These are phyloP conservation scores for Quercus parvula DNA, from an alignment of 306 rosid genomes.

Conservation along the genomic window DNA sequence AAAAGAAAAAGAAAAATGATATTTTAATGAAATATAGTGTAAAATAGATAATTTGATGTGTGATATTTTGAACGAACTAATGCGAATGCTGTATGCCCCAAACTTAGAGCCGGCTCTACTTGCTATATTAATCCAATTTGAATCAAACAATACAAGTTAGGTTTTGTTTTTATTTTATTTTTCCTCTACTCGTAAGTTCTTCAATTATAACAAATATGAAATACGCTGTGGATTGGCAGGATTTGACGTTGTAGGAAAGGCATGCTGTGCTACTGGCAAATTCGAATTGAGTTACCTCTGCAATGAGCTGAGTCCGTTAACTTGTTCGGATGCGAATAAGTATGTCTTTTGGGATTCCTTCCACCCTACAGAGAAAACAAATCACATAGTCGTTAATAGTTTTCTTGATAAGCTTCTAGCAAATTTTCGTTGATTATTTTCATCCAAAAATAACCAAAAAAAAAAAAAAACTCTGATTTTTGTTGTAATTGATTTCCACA, in stretches of 20 bases:
- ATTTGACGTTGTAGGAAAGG: constrained; percentile 48
- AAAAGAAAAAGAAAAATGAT: too few species aligned
- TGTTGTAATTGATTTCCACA: neutral
- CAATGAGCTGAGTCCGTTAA: constrained; percentile 44
- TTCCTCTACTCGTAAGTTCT: too few species aligned
- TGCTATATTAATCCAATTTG: too few species aligned
- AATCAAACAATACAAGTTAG: too few species aligned
- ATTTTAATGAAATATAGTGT: too few species aligned
- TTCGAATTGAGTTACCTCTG: constrained; percentile 88
- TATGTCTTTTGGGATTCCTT: constrained; percentile 66
- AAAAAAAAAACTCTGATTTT: neutral
- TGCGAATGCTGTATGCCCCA: accelerated
- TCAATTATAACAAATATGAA: neutral
- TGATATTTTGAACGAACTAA: too few species aligned
- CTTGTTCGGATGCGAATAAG: constrained; percentile 71
- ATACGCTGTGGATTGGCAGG: constrained; percentile 34
- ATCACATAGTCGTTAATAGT: constrained; percentile 22
- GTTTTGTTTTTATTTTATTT: too few species aligned
- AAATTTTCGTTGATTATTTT: constrained; percentile 6
- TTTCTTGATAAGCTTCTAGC: constrained; percentile 15
- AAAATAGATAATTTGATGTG: too few species aligned
- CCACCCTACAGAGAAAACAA: constrained; percentile 55
- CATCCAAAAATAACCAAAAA: too few species aligned
- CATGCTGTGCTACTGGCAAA: constrained; percentile 85
- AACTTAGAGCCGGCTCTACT: too few species aligned